Evolutionary conservation across 2,329 filamentous ascomycete genomes (phyloP), one percentile per base, ranked within the genome.

Genomic region (Mycosphaerella sp.): DNA sequence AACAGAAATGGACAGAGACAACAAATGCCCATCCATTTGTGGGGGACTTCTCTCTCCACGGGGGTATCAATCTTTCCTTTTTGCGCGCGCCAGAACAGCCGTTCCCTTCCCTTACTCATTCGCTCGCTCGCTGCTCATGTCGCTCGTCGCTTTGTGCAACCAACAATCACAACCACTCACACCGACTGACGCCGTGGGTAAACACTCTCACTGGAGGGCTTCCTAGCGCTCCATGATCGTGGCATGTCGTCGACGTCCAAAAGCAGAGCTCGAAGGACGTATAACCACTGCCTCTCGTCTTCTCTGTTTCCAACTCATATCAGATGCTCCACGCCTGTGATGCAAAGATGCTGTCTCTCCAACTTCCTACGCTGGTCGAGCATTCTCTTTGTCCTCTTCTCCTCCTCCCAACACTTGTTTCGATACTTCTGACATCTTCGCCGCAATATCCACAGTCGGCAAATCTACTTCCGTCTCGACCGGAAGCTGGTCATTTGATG

Each of bases 311-410:
- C 45, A 48, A 41, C 36, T 48, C 37, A 41, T 17, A 16, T 48
- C 45, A 18, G 45, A 48, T 16, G 30, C 36, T 21, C 45, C 37
- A 21, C 45, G 45, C 16, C 12, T 48, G 27, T 48, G 45, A 41
- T 48, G 41, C 45, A 21, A 41, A 41, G 37, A 48, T n/a, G 27
- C 18, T n/a, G 21, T 35, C 12, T 30, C 45, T 21, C 45, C 28
- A 25, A 36, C 44, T 35, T 54, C 51, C 51, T 54, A 54, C 7
- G 45, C 47, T 45, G 51, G 51, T 18, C 50, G 41, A n/a, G 51
- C 46, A 27, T 50, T 54, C 51, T 54, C 51, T 39, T 54, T 46
- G 32, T 54, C 45, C 18, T 45, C 46, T 13, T 50, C 47, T 28
- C 42, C 46, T 13, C 43, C 47, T 28, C 25, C 51, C 32, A 37